Base-by-base conservation (phyloP, 129 eudicot species). In the Glebionis coronaria region DNA sequence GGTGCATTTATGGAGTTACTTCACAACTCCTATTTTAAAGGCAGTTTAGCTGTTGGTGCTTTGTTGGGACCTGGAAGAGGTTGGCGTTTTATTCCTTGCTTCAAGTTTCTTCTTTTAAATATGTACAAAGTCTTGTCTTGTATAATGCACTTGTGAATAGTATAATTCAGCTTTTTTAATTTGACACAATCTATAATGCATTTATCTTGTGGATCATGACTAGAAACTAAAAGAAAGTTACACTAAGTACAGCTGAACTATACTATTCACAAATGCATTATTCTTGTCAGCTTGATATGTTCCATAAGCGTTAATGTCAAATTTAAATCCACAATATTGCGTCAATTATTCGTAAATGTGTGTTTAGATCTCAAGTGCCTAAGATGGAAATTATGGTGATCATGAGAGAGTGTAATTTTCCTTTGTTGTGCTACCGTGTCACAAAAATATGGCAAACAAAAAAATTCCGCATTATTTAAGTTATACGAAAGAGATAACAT, bases 41-140 rank as follows among this genome's bases (percentile, higher is more conserved):
- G 84, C 47, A 88, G 83, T 81, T 73, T 91, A 73, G 95, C 97
- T 72, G 67, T 91, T 69, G 97, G 95, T 29, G 83, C 97, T 35
- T 57, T 87, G 69, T 65, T 91, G 81, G 95, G 97, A 61, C 97
- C 97, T 64, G 97, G 97, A 73, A 78, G 93, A 87, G 97, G 97
- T 87, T 61, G 70, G 78, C 18, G 42, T 4, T 61, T 61, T 15
- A 23, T 50, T 40, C 54, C 16, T 38, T 70, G 49, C 18, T 45
- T 29, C 67, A 58, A 70, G 35, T 70, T 70, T 45, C 46, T 31
- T 70, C 45, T 12, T 69, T 23, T 35, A 56, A 57, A 56, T 44
- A 69, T 23, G 56, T 5, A 67, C n/a, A 20, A 14, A 35, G 10
- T 35, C 28, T 59, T 58, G 47, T 45, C 14, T 12, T 23, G 56